Conservation (phyloP, 169 alveolate species). For the Plasmodium gaboni region DNA sequence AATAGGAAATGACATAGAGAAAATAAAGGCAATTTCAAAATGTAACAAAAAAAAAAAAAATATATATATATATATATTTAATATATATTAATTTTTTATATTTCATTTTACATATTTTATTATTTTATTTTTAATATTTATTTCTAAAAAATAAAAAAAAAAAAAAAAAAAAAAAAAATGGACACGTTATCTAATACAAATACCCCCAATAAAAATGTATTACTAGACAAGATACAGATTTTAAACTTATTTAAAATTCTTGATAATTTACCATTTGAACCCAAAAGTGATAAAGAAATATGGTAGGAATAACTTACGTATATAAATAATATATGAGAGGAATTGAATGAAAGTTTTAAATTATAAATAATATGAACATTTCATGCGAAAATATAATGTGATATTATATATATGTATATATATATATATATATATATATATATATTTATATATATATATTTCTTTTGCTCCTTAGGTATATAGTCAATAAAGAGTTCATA, state of each 20-base stretch:
- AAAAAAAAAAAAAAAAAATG: constrained; percentile 21
- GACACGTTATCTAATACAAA: background rate
- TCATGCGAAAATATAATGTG: background rate
- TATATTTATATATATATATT: background rate
- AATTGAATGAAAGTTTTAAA: background rate
- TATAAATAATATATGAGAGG: background rate
- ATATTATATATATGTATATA: background rate
- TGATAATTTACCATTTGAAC: constrained; percentile 65
- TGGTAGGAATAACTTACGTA: constrained; percentile 14
- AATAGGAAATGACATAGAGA: no score
- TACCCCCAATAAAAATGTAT: constrained; percentile 30
- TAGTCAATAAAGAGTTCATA: constrained; percentile 59
- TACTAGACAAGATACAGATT: constrained; percentile 62
- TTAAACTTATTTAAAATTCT: constrained; percentile 45
- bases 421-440: background rate
- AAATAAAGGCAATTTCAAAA: no score
- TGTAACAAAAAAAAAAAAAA: background rate
- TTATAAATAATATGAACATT: background rate
- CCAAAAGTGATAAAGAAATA: constrained; percentile 52
- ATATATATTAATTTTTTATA: background rate
- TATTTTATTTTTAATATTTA: background rate
- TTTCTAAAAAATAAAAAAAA: background rate
- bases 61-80: background rate
- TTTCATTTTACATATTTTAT: background rate
- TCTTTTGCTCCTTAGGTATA: constrained; percentile 18